Base-by-base conservation (phyloP, 306 rosid genomes). In the Vigna reflexopilosa region DNA sequence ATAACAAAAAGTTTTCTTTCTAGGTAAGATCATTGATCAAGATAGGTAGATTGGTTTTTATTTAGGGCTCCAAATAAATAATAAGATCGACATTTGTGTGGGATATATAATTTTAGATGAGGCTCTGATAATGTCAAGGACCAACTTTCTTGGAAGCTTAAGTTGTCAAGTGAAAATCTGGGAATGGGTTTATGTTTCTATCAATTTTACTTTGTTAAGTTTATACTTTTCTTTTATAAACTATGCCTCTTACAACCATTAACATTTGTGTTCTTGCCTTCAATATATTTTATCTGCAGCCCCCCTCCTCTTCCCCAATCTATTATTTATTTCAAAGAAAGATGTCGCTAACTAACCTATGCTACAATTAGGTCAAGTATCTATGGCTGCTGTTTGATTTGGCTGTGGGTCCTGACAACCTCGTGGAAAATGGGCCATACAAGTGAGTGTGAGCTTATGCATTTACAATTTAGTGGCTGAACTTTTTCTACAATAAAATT, bases 311-410 rank as follows among this genome's bases (percentile, higher is more conserved):
- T 1, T 32, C 19, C 2, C 20, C 19, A 2, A 6, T 63, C 81
- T 62, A 6, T 77, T 68, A 28, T 12, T 49, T 75, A 17, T 80
- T 59, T 65, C 44, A 26, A 67, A 50, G 42, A 72, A 42, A 71
- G 58, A 7, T 48, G 45, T 72, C 65, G 49, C 76, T 86, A 40
- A 64, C 78, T 82, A 75, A 44, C 7, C 67, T 70, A 38, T 81
- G 51, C 65, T 75, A 52, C 44, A 72, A 73, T 84, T 74, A 95
- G 98, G 92, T 95, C 67, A 95, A 95, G 84, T 95, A 95, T 83
- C 82, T 95, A 83, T 95, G 98, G 98, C 98, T 95, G 78, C 98
- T 95, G 72, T 95, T 95, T 77, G 98, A 95, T 87, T 83, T 95
- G 84, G 98, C 98, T 15, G 96, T 75, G 68, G 97, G 93, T 84